Conservation (phyloP, 2,329 filamentous ascomycete genomes). For the Chaetomiaceae sp. region DNA sequence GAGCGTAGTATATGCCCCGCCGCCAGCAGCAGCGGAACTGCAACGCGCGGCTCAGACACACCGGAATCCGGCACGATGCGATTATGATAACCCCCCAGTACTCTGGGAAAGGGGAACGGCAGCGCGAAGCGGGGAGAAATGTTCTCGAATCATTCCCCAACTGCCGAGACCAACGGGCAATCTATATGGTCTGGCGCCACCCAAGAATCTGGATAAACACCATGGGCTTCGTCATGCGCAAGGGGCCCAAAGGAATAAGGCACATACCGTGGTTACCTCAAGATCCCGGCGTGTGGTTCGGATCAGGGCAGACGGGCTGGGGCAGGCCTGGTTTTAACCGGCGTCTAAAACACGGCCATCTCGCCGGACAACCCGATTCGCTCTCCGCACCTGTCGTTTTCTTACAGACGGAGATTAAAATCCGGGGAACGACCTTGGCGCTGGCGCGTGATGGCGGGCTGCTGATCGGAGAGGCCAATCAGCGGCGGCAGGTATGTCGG, state of each 20-base stretch:
- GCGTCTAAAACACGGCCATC: conserved; percentile 5
- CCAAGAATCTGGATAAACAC: conserved; percentile 5
- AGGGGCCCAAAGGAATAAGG: background rate
- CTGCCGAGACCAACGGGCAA: conserved; percentile 6
- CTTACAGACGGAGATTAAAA: conserved; percentile 23
- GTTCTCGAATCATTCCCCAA: background rate
- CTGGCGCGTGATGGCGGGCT: background rate
- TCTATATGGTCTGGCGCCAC: background rate
- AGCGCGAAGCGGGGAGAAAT: background rate
- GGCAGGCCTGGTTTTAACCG: conserved; percentile 19
- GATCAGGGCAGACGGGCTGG: no score
- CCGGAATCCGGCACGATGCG: no score
- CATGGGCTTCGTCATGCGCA: background rate
- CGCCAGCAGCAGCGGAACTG: no score
- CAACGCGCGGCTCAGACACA: no score
- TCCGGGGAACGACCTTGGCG: conserved; percentile 21
- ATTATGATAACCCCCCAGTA: no score
- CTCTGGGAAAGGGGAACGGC: no score
- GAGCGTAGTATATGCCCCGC: no score
- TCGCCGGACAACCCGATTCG: conserved; percentile 21
- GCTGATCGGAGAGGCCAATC: background rate
- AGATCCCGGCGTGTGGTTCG: background rate
- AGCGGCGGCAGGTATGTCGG: background rate
- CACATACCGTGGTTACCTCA: background rate
- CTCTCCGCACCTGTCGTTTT: background rate